Evolutionary conservation across 2,329 filamentous ascomycete genomes (phyloP).

Genomic region (Curvularia eragrostidis): DNA sequence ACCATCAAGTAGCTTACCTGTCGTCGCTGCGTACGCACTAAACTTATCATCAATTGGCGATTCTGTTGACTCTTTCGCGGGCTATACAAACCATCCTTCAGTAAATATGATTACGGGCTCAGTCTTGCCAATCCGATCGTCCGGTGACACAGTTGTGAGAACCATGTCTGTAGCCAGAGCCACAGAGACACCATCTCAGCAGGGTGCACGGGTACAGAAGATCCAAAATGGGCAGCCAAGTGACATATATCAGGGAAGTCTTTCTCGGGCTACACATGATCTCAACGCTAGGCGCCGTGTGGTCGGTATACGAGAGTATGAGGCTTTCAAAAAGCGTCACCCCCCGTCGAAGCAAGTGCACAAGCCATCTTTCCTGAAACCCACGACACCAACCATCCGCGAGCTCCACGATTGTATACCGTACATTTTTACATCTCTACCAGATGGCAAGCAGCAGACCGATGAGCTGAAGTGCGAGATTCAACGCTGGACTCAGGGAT

Average conservation of each 20-base stretch:
- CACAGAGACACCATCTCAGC: not conserved
- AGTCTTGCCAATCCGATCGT: not conserved
- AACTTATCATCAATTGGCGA: not conserved
- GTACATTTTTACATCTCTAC: not conserved
- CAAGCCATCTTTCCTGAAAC: not conserved
- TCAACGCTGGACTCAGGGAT: not conserved
- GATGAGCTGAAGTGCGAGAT: not conserved
- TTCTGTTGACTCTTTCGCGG: not conserved
- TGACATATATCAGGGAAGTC: not conserved
- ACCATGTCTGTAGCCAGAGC: not conserved
- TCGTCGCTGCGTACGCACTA: not conserved
- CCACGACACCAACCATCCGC: not conserved
- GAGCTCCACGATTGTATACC: not conserved
- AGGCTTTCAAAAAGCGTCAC: not conserved
- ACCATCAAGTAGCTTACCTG: not conserved
- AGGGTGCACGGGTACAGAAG: not conserved
- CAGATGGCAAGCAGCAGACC: not conserved
- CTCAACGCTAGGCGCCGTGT: constrained; percentile 6
- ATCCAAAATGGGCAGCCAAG: not conserved
- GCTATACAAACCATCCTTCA: not conserved
- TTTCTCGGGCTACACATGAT: not conserved
- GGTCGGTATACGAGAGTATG: constrained; percentile 1
- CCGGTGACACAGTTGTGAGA: no score
- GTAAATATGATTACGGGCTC: not conserved
- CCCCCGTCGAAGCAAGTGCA: not conserved